phyloP scores from a whole-genome alignment of 495 filamentous ascomycete genomes.

The Penicillium goetzii region DNA sequence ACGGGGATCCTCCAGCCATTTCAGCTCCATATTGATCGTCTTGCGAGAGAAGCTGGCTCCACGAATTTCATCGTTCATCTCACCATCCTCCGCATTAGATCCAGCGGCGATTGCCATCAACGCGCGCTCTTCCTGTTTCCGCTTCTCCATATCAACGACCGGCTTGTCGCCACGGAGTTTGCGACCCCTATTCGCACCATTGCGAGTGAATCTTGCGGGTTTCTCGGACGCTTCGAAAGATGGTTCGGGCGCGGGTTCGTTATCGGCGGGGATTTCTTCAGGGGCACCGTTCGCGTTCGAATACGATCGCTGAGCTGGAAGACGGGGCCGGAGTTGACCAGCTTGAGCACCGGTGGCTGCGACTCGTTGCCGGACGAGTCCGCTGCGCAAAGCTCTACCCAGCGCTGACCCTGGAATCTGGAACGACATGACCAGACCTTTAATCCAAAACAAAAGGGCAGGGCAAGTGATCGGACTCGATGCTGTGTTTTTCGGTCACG shows the following conservation, averaged over 20 bases:
- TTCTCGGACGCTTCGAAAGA: neutral
- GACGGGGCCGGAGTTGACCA: neutral
- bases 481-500: slow-evolving; percentile 4
- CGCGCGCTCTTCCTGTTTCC: slow-evolving; percentile 10
- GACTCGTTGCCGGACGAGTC: slow-evolving; percentile 24
- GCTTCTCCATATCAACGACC: slow-evolving; percentile 3
- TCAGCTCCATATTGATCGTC: slow-evolving; percentile 56
- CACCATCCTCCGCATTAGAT: neutral
- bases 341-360: slow-evolving; percentile 7
- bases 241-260: slow-evolving; percentile 7
- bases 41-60: slow-evolving; percentile 21
- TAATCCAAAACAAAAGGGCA: slow-evolving; percentile 1
- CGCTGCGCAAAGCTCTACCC: slow-evolving; percentile 35
- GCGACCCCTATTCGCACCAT: slow-evolving; percentile 6
- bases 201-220: neutral
- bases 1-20: slow-evolving; percentile 67
- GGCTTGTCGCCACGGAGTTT: neutral
- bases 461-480: neutral
- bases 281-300: neutral
- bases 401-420: slow-evolving; percentile 24
- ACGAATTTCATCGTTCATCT: slow-evolving; percentile 7
- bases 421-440: slow-evolving; percentile 21
- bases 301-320: slow-evolving; percentile 11
- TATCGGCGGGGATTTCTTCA: slow-evolving; percentile 2
- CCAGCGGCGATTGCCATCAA: slow-evolving; percentile 28